Base-by-base conservation (phyloP, 1,139 yeast species). In the Blastobotrys aristatus region DNA sequence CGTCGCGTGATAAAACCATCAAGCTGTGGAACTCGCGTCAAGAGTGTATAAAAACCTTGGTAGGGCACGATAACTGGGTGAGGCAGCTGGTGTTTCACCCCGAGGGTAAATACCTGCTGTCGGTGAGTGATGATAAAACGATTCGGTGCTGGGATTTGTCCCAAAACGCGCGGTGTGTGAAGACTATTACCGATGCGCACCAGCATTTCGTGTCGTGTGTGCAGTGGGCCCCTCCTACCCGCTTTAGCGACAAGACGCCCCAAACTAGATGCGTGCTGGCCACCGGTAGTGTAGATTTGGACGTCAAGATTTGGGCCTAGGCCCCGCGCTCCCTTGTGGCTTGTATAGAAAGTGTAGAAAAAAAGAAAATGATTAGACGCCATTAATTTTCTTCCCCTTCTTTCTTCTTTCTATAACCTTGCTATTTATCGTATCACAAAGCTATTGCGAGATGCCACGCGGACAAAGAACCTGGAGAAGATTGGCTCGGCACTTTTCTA, bases 31-130 rank as follows among this genome's bases (percentile, higher is more conserved):
- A 82, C 44, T 79, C 90, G 1, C 79, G 81, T 43, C 90, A 86
- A 1, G 75, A 75, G 63, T 68, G 78, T 30, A 63, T 89, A 1
- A 72, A 76, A 18, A 68, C 74, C 38, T 69, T 83, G 48, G 61
- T 65, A 13, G 97, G 95, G 1, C 97, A 90, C 65, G 80, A 81
- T 49, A 86, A 95, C 16, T 90, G 97, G 97, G 85, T 90, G 1
- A 79, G 85, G 53, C 76, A 81, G 10, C 60, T 88, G 16, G 72
- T 71, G 8, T 69, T 86, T 43, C 96, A 87, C 63, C 95, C 95
- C 1, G 80, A 77, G 56, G 95, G 95, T 0, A 73, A 79, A 46
- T 80, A 76, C 56, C 64, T 90, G 21, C 72, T 85, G 39, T 80
- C 89, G 49, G 84, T 85, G 14, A 75, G 92, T 22, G 96, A 90